phyloP scores from a whole-genome alignment of 345 rosid species.

The Viola odorata region DNA sequence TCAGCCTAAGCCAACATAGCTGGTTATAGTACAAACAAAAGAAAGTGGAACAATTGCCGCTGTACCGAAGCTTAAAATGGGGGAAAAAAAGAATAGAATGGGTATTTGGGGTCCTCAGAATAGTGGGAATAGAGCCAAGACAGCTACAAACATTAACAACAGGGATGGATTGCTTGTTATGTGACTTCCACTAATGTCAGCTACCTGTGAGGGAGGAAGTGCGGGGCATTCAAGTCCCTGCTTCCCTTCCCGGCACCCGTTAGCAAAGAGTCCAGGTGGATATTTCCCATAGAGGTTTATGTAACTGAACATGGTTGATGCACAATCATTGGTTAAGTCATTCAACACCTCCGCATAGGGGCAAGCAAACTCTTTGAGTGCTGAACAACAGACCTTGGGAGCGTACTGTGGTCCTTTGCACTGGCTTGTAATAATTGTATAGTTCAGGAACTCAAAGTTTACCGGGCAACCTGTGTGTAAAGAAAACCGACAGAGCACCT shows the following conservation, averaged over 20 bases:
- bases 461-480: constrained; percentile 22
- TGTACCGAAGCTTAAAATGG: too few relatives aligned
- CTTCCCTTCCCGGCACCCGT: constrained; percentile 14
- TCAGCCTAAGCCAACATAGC: too few relatives aligned
- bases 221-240: constrained; percentile 26
- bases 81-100: too few relatives aligned
- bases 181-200: not conserved
- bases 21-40: too few relatives aligned
- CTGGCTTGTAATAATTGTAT: constrained; percentile 24
- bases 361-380: constrained; percentile 24
- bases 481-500: constrained; percentile 6
- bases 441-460: constrained; percentile 24
- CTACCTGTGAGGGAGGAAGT: constrained; percentile 4
- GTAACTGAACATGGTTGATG: constrained; percentile 27
- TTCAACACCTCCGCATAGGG: constrained; percentile 11
- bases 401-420: constrained; percentile 20
- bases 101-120: too few relatives aligned
- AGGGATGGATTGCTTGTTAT: too few relatives aligned
- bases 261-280: constrained; percentile 23
- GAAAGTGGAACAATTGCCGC: too few relatives aligned
- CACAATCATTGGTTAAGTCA: constrained; percentile 25
- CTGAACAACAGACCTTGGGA: constrained; percentile 10
- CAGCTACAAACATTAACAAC: too few relatives aligned
- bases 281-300: constrained; percentile 28
- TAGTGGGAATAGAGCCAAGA: too few relatives aligned